Evolutionary conservation across 768 basidiomycete genomes (phyloP).

Genomic region (Russula dissimulans): DNA sequence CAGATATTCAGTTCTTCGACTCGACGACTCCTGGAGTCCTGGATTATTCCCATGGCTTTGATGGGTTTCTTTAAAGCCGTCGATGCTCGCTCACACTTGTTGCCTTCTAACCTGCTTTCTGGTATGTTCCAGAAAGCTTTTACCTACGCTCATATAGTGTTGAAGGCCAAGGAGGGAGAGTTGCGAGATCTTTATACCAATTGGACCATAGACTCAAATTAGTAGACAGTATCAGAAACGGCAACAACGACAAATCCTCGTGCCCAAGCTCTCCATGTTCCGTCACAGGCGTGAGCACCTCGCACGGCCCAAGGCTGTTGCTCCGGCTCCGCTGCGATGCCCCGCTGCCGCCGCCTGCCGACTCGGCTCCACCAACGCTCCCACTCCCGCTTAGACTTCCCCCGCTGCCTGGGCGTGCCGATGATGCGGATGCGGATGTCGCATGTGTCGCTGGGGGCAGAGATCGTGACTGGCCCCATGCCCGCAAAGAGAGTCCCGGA

Average conservation of each 20-base stretch:
- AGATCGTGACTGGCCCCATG: not conserved
- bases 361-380: not conserved
- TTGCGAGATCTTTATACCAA: no score
- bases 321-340: constrained; percentile 10
- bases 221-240: no score
- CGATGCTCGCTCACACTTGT: no score
- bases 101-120: no score
- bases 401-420: not conserved
- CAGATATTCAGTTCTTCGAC: no score
- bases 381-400: not conserved
- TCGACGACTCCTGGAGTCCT: no score
- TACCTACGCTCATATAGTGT: no score
- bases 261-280: constrained; percentile 11
- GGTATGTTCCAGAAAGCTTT: no score
- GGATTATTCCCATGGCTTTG: no score
- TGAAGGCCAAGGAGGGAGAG: no score
- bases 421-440: not conserved
- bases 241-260: not conserved
- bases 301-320: constrained; percentile 12
- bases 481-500: constrained; percentile 2
- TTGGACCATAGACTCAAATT: no score
- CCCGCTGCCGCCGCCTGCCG: not conserved
- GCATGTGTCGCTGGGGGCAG: not conserved
- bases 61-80: no score
- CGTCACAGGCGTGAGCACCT: constrained; percentile 16